phyloP scores from a whole-genome alignment of 2,329 filamentous ascomycete genomes.

The Microdochium paspali region DNA sequence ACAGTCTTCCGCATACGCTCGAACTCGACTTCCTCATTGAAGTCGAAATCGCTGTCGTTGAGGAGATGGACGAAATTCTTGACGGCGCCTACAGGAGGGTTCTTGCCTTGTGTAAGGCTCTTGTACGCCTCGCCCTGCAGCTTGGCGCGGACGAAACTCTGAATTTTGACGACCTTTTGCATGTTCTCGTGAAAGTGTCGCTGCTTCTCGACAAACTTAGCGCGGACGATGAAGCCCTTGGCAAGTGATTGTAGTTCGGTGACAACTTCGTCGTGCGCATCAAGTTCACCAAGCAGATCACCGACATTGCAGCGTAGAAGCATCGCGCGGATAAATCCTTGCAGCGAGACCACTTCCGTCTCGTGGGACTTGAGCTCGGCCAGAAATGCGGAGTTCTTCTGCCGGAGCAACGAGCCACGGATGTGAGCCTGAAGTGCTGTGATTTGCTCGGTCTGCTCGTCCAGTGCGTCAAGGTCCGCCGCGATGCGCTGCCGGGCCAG shows the following conservation, averaged over 20 bases:
- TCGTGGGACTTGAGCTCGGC: conserved; percentile 62
- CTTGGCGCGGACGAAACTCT: conserved; percentile 90
- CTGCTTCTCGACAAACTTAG: conserved; percentile 73
- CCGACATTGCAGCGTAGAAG: conserved; percentile 67
- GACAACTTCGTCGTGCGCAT: conserved; percentile 73
- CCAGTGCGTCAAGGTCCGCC: conserved; percentile 43
- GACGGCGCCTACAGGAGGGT: conserved; percentile 90
- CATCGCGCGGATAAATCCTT: conserved; percentile 71
- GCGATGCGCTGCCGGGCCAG: conserved; percentile 41
- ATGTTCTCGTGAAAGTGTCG: conserved; percentile 92
- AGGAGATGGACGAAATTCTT: conserved; percentile 97
- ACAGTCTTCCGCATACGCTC: conserved; percentile 92
- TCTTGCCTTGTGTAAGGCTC: conserved; percentile 90
- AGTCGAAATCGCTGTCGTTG: conserved; percentile 97
- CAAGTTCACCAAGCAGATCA: conserved; percentile 64
- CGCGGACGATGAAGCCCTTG: conserved; percentile 64
- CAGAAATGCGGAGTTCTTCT: conserved; percentile 52
- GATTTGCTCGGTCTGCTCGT: conserved; percentile 46
- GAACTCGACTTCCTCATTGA: conserved; percentile 97
- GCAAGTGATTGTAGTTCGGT: conserved; percentile 65
- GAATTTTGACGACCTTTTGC: conserved; percentile 97
- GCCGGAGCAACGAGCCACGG: conserved; percentile 56
- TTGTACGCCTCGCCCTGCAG: conserved; percentile 98
- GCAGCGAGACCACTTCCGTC: conserved; percentile 58
- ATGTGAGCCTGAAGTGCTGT: conserved; percentile 56